Percentiles rank a stretch among this genome's conserved stretches.
Evolutionary conservation across 139 green algal genomes (phyloP).

Genomic region (Asterochloris erici): DNA sequence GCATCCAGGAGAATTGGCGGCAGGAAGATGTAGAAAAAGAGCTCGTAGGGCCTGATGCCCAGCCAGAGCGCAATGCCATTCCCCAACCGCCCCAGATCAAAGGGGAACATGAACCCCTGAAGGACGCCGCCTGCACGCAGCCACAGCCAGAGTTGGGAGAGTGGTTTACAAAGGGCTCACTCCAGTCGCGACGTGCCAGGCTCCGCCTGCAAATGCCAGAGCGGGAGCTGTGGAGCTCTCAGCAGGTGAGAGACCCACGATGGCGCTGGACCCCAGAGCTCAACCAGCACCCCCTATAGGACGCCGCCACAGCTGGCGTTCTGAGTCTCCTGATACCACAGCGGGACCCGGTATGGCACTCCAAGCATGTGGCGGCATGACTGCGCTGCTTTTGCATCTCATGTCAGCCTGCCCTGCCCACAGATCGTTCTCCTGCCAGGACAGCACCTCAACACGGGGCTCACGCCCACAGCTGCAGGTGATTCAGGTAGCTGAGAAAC

Average conservation of each 20-base stretch:
- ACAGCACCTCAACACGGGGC: no score
- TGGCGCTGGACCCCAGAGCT: no score
- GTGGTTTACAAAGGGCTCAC: background rate
- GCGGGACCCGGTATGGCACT: no score
- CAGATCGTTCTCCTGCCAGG: no score
- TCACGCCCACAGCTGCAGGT: no score
- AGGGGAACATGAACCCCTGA: slow-evolving; percentile 44
- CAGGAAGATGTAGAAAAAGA: slow-evolving; percentile 90
- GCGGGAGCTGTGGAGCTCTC: background rate
- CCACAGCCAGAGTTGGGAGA: background rate
- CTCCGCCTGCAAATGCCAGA: background rate
- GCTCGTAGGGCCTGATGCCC: slow-evolving; percentile 65
- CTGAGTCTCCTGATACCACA: no score
- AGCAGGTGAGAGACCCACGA: no score
- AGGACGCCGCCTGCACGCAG: slow-evolving; percentile 44
- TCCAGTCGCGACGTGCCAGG: background rate
- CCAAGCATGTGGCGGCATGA: no score
- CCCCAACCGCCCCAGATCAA: slow-evolving; percentile 51
- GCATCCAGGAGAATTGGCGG: slow-evolving; percentile 69
- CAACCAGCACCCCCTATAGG: no score
- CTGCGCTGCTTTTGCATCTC: no score
- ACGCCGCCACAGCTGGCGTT: no score
- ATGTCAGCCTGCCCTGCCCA: no score
- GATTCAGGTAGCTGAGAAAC: background rate
- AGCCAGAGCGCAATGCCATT: slow-evolving; percentile 81